Conservation (phyloP, 2,329 filamentous ascomycete species). For the Xylariomycetidae sp. region DNA sequence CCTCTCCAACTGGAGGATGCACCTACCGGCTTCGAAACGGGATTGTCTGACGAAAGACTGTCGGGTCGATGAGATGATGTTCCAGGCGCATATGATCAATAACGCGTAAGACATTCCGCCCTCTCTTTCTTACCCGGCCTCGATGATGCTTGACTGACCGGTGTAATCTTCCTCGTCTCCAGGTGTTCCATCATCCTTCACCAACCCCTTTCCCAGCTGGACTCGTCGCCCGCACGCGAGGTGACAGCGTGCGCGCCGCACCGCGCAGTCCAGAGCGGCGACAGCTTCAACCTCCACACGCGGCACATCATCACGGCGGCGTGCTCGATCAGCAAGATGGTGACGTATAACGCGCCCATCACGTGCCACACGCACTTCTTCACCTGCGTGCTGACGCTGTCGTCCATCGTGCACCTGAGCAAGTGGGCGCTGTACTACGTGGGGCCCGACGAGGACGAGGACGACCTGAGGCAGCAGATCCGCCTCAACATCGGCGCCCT, state of each 20-base stretch:
- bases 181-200: conserved; percentile 70
- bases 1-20: conserved; percentile 71
- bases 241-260: conserved; percentile 66
- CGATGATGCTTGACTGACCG: background rate
- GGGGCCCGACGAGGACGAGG: conserved; percentile 58
- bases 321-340: conserved; percentile 68
- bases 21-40: conserved; percentile 68
- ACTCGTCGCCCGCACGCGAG: conserved; percentile 51
- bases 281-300: conserved; percentile 63
- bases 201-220: conserved; percentile 72
- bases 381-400: conserved; percentile 73
- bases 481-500: conserved; percentile 75
- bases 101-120: conserved; percentile 40
- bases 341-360: conserved; percentile 68
- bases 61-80: conserved; percentile 81
- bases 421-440: conserved; percentile 67
- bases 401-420: conserved; percentile 75
- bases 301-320: conserved; percentile 77
- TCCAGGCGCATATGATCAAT: conserved; percentile 81
- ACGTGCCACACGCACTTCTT: conserved; percentile 79
- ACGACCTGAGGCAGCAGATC: conserved; percentile 68
- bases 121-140: background rate
- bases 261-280: conserved; percentile 42
- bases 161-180: conserved; percentile 4
- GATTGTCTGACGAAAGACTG: conserved; percentile 66